Percentiles rank a stretch among this genome's conserved stretches.
Evolutionary conservation across 1,284 basidiomycete species (phyloP).

Genomic region (Bondarzewia mesenterica): DNA sequence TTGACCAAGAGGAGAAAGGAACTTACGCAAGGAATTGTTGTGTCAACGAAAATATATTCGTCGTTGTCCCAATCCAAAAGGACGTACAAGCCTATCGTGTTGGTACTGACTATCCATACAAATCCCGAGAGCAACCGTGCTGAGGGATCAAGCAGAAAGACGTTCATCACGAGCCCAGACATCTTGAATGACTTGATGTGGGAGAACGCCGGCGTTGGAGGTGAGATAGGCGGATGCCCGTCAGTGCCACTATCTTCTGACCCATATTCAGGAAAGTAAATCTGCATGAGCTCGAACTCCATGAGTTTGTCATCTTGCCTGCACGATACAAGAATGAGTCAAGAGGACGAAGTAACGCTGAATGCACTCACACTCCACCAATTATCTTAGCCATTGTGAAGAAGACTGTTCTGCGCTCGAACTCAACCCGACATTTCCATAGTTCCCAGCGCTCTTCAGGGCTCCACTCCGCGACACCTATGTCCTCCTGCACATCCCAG

Average conservation of each 20-base stretch:
- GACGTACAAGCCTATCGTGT: conserved; percentile 52
- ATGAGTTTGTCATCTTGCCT: conserved; percentile 24
- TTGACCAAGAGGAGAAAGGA: conserved; percentile 2
- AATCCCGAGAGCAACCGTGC: conserved; percentile 57
- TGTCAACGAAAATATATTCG: conserved; percentile 64
- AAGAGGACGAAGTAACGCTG: not conserved
- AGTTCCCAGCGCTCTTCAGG: conserved; percentile 60
- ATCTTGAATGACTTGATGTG: conserved; percentile 54
- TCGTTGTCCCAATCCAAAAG: conserved; percentile 57
- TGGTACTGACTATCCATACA: conserved; percentile 43
- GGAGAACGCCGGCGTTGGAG: conserved; percentile 34
- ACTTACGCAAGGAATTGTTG: conserved; percentile 63
- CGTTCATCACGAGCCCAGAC: conserved; percentile 64
- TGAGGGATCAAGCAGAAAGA: conserved; percentile 63
- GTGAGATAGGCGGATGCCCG: not conserved
- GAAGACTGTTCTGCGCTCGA: conserved; percentile 59
- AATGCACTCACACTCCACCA: conserved; percentile 36
- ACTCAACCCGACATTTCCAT: conserved; percentile 72
- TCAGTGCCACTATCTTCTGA: not conserved
- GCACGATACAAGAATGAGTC: not conserved
- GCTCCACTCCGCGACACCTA: conserved; percentile 57
- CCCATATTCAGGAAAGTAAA: conserved; percentile 22
- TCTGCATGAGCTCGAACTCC: conserved; percentile 28
- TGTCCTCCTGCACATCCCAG: conserved; percentile 59
- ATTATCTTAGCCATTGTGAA: conserved; percentile 67